These are phyloP conservation scores for Didymella lethalis DNA, from an alignment of 2,329 filamentous ascomycete species.

Conservation along the genomic window DNA sequence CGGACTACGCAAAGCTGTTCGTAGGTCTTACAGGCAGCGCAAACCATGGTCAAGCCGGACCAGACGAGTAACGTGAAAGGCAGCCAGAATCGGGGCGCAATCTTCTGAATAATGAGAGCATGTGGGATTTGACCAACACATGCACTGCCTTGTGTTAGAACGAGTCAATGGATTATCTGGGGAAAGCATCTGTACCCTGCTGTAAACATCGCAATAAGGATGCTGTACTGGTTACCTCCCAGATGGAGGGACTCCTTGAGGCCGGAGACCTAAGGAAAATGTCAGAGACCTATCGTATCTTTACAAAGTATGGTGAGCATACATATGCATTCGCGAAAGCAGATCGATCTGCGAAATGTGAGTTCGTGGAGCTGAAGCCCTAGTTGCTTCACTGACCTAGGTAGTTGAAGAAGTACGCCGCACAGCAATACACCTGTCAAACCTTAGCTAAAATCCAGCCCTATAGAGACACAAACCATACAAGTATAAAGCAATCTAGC, in stretches of 20 bases:
- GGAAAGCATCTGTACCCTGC: conserved; percentile 27
- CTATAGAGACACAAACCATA: conserved; percentile 1
- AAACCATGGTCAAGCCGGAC: conserved; percentile 43
- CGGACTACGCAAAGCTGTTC: conserved; percentile 37
- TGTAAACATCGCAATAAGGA: conserved; percentile 41
- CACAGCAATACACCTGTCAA: conserved; percentile 39
- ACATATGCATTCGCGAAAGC: conserved; percentile 45
- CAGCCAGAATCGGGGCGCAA: conserved; percentile 41
- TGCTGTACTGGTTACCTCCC: conserved; percentile 40
- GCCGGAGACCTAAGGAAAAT: conserved; percentile 30
- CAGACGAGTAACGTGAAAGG: conserved; percentile 40
- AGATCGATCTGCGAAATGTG: conserved; percentile 26
- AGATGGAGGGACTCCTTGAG: conserved; percentile 37
- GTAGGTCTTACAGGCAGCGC: conserved; percentile 39
- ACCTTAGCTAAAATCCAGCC: neutral
- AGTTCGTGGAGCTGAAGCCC: neutral
- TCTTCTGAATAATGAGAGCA: conserved; percentile 40
- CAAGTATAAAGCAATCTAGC: conserved; percentile 40
- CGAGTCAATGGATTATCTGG: no score
- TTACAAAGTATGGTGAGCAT: neutral
- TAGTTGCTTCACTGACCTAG: conserved; percentile 26
- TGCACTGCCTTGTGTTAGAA: conserved; percentile 20
- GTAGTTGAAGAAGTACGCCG: conserved; percentile 46
- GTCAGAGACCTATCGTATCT: neutral
- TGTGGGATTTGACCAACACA: conserved; percentile 44